phyloP scores from a whole-genome alignment of 1,284 basidiomycete species.

The Prillingera fragicola region DNA sequence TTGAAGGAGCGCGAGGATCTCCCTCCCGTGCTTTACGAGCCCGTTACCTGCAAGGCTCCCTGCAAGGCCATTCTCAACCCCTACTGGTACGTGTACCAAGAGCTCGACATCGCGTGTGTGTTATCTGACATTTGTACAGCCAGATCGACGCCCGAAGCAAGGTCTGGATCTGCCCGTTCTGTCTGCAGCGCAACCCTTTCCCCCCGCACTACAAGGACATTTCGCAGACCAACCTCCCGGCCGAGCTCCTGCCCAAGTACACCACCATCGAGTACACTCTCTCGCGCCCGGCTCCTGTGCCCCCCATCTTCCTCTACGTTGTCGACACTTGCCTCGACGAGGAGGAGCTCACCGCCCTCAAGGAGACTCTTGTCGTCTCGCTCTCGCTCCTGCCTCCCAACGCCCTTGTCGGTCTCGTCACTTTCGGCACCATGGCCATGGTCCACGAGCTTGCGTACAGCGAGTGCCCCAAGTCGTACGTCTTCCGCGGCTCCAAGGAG shows the following conservation, averaged over 20 bases:
- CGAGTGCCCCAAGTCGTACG: conserved; percentile 95
- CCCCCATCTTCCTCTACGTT: conserved; percentile 94
- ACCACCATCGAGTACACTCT: conserved; percentile 99
- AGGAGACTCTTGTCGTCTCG: conserved; percentile 87
- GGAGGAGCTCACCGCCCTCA: conserved; percentile 89
- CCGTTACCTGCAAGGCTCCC: conserved; percentile 95
- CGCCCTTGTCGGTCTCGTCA: conserved; percentile 91
- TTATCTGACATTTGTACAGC: conserved; percentile 52
- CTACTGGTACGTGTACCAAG: conserved; percentile 70
- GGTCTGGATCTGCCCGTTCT: conserved; percentile 99
- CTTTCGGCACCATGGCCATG: conserved; percentile 97
- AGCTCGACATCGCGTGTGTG: too few relatives aligned
- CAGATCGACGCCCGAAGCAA: conserved; percentile 98
- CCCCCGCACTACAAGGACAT: conserved; percentile 99
- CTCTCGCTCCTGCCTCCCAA: conserved; percentile 87
- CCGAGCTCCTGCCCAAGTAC: conserved; percentile 94
- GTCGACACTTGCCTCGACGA: conserved; percentile 97
- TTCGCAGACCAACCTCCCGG: conserved; percentile 90
- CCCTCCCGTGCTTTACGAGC: conserved; percentile 94
- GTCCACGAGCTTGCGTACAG: conserved; percentile 97
- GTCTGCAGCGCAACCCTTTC: conserved; percentile 91
- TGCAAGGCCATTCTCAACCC: conserved; percentile 97
- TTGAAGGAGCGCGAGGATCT: conserved; percentile 92
- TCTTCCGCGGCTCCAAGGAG: conserved; percentile 99
- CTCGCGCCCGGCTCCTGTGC: conserved; percentile 80